Percentiles rank a stretch among this genome's conserved stretches.
Conservation (phyloP, 345 rosid species). For the Ceriops zippeliana region DNA sequence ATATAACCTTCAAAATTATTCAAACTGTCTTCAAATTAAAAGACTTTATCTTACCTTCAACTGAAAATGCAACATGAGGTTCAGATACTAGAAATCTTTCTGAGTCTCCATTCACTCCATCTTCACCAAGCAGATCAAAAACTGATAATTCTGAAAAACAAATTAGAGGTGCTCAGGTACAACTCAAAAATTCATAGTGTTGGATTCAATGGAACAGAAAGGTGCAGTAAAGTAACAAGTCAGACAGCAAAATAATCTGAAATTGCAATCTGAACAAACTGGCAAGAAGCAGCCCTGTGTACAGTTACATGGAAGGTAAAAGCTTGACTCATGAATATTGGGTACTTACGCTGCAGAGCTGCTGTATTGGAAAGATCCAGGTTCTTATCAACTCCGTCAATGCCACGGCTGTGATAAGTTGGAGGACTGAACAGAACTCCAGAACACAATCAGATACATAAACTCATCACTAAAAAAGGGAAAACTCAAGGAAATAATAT, state of each 20-base stretch:
- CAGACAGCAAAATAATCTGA: background rate
- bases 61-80: conserved; percentile 79
- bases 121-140: conserved; percentile 74
- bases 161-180: conserved; percentile 2
- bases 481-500: conserved; percentile 2
- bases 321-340: conserved; percentile 10
- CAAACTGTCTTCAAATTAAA: background rate
- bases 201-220: background rate
- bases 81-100: conserved; percentile 45
- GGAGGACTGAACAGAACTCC: conserved; percentile 28
- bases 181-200: background rate
- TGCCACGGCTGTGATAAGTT: conserved; percentile 21
- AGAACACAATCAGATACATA: conserved; percentile 18
- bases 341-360: conserved; percentile 41
- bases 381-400: conserved; percentile 24
- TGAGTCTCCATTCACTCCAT: conserved; percentile 34
- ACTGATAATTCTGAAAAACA: conserved; percentile 53
- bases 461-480: conserved; percentile 10
- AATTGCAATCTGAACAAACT: background rate
- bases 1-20: background rate
- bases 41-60: conserved; percentile 49
- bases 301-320: conserved; percentile 18
- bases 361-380: conserved; percentile 28
- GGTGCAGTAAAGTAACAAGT: background rate
- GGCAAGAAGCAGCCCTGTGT: conserved; percentile 12